These are phyloP conservation scores for Geranium incanum DNA, from an alignment of 441 rosid genomes.

Conservation along the genomic window DNA sequence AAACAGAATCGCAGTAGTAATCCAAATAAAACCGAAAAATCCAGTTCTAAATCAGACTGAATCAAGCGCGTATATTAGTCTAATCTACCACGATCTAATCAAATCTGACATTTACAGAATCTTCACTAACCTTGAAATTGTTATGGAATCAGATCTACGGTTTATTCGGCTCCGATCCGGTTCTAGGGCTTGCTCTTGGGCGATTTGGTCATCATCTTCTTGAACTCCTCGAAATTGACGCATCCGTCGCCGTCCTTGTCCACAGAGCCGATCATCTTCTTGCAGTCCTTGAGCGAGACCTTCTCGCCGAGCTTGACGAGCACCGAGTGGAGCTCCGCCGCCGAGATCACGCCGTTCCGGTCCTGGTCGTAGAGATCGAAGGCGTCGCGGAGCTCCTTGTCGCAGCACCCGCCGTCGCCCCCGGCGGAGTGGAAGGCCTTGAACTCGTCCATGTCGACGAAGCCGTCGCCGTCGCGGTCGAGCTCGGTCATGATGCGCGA, in stretches of 20 bases:
- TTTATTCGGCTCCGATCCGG: not conserved
- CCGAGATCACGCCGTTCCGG: slow-evolving; percentile 68
- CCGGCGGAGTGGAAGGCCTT: slow-evolving; percentile 36
- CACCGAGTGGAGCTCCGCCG: slow-evolving; percentile 54
- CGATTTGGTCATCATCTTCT: slow-evolving; percentile 64
- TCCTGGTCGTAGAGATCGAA: slow-evolving; percentile 72
- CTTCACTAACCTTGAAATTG: not conserved
- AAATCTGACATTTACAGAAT: no score
- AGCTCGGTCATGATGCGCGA: slow-evolving; percentile 53
- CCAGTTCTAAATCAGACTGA: no score
- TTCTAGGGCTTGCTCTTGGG: not conserved
- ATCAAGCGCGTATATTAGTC: no score
- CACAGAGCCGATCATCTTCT: slow-evolving; percentile 62
- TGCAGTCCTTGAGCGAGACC: slow-evolving; percentile 55
- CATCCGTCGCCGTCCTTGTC: slow-evolving; percentile 80
- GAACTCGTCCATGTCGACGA: slow-evolving; percentile 70
- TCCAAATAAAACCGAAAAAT: no score
- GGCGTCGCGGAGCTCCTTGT: slow-evolving; percentile 62
- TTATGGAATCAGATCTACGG: slow-evolving; percentile 17
- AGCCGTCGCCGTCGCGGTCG: slow-evolving; percentile 76
- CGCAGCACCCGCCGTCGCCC: slow-evolving; percentile 10
- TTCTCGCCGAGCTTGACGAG: slow-evolving; percentile 66
- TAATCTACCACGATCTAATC: no score
- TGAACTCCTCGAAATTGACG: slow-evolving; percentile 79
- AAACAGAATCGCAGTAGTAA: no score